Conservation (phyloP, 495 filamentous ascomycete species). For the Penicillium riverlandense region DNA sequence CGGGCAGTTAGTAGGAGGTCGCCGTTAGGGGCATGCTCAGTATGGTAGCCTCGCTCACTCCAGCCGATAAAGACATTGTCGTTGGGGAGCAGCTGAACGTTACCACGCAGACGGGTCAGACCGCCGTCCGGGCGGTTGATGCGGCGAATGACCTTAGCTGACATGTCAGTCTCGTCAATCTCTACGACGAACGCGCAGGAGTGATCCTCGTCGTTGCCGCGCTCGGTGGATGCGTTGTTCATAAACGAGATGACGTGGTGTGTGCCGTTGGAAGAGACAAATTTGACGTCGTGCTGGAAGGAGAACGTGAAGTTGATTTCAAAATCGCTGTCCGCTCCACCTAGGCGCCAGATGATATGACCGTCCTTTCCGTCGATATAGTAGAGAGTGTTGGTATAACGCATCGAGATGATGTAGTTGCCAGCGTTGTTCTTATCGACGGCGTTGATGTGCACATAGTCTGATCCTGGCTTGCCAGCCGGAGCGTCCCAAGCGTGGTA, state of each 20-base stretch:
- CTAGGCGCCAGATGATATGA: constrained; percentile 50
- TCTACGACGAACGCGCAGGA: constrained; percentile 49
- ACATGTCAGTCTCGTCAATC: constrained; percentile 37
- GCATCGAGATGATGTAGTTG: constrained; percentile 52
- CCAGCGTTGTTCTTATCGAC: constrained; percentile 39
- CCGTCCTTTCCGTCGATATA: constrained; percentile 51
- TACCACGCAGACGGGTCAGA: constrained; percentile 54
- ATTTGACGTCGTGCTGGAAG: constrained; percentile 55
- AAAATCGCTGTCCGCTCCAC: constrained; percentile 40
- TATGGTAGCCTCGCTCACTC: constrained; percentile 50
- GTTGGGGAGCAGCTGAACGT: constrained; percentile 46
- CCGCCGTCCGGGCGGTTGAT: constrained; percentile 40
- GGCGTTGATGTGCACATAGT: constrained; percentile 36
- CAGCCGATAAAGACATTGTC: constrained; percentile 52
- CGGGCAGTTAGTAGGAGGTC: constrained; percentile 40
- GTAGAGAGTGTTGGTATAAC: constrained; percentile 50
- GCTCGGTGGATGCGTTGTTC: constrained; percentile 47
- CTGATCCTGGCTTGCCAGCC: constrained; percentile 21
- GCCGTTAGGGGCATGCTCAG: constrained; percentile 48
- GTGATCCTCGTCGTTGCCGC: constrained; percentile 26
- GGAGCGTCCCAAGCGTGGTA: constrained; percentile 32
- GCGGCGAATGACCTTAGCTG: constrained; percentile 33
- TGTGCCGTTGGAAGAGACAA: constrained; percentile 43
- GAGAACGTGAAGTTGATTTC: constrained; percentile 45
- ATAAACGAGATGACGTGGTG: constrained; percentile 44